Conservation (phyloP, 164 flowering plant species). For the Brasenia schreberi region DNA sequence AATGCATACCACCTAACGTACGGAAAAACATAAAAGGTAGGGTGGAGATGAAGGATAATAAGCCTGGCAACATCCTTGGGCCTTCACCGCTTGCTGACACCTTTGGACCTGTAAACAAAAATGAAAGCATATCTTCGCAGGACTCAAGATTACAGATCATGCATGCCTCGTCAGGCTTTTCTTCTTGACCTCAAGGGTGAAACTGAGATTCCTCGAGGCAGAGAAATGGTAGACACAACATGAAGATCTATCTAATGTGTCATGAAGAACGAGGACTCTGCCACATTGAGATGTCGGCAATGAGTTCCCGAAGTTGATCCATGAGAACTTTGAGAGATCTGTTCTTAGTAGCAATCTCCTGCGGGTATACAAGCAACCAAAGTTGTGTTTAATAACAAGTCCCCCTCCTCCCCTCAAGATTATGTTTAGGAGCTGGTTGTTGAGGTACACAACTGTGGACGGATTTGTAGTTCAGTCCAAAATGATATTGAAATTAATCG, state of each 20-base stretch:
- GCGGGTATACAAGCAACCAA: slow-evolving; percentile 3
- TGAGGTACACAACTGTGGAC: too few species aligned
- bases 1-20: too few species aligned
- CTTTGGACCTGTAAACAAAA: neutral
- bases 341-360: slow-evolving; percentile 74
- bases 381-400: neutral
- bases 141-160: neutral
- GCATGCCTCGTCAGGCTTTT: neutral
- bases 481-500: too few species aligned
- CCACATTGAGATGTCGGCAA: slow-evolving; percentile 72
- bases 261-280: slow-evolving; percentile 71
- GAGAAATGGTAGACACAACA: too few species aligned
- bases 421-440: too few species aligned
- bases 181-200: neutral
- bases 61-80: neutral
- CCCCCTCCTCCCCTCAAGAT: neutral
- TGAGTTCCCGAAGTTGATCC: slow-evolving; percentile 68
- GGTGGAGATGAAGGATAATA: too few species aligned
- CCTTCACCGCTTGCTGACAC: neutral
- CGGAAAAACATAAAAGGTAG: too few species aligned
- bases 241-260: slow-evolving; percentile 2
- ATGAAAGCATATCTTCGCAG: neutral
- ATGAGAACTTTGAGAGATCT: slow-evolving; percentile 49
- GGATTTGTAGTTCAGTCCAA: too few species aligned
- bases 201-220: neutral